Base-by-base conservation (phyloP, 2,329 filamentous ascomycete species). In the Hirsutella rhossiliensis region DNA sequence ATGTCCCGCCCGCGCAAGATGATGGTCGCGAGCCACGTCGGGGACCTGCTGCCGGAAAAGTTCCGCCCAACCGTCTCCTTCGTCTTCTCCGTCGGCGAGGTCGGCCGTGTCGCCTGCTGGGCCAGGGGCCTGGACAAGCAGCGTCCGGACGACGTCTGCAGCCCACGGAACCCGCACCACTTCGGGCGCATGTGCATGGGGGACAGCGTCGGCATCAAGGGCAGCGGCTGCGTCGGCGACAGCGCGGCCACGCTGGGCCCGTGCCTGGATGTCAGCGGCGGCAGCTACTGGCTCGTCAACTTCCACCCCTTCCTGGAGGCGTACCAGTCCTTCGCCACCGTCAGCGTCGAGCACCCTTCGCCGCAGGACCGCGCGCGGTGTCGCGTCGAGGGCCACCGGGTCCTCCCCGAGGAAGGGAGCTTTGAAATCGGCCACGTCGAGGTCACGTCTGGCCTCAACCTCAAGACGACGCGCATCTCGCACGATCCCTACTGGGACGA, bases 401-500 rank as follows among this genome's bases (percentile, higher is more conserved):
- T 57, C 2, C 52, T 69, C 34, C 51, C 52, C 1, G 50, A 50
- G 8, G 48, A 51, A 6, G 46, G 45, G 13, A 47, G 52, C 31
- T 66, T 64, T 43, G 47, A 46, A 1, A 45, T 70, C 19, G 67
- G 67, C 1, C 52, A 52, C 6, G 49, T 69, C 7, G 56, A 56
- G 5, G 65, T 65, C 0, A 65, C 64, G 0, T 70, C 66, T 2
- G 67, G 67, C 2, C 57, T 63, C 12, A 60, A 66, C 38, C 52
- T 69, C 11, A 62, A 63, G 42, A 70, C 67, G 0, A 68, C 65
- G 1, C 58, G 67, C 30, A 54, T 69, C 17, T 65, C 64, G 2
- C 66, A 69, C 41, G 64, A 68, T 32, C 57, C 63, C 0, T 70
- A 68, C 46, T 70, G 67, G 67, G 64, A 67, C 29, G 64, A 69